These are phyloP conservation scores for Pyricularia pennisetigena DNA, from an alignment of 2,329 filamentous ascomycete species.

Conservation along the genomic window DNA sequence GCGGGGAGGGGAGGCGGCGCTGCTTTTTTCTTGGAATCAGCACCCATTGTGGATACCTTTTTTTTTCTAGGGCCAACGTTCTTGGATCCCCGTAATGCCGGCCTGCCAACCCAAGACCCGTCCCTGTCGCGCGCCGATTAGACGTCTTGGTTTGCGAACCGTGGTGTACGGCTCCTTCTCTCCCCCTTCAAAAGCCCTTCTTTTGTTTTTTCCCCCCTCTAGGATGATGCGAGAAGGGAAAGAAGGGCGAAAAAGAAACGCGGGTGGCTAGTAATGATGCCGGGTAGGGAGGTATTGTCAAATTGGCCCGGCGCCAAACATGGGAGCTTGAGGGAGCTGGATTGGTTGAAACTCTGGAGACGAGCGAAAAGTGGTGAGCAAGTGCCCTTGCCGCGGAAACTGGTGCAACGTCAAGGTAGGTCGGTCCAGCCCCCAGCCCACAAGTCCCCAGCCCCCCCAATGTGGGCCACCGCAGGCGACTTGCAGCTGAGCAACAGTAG, in stretches of 20 bases:
- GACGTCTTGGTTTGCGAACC: neutral
- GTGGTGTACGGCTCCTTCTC: neutral
- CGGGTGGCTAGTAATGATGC: neutral
- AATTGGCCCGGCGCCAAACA: neutral
- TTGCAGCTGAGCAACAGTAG: slow-evolving; percentile 1
- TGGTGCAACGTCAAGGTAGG: neutral
- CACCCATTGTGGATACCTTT: slow-evolving; percentile 12
- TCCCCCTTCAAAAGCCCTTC: neutral
- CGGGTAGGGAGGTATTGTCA: neutral
- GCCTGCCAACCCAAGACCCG: slow-evolving; percentile 1
- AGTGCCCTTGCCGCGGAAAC: slow-evolving; percentile 1
- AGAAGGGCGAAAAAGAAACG: neutral
- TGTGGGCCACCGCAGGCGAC: neutral
- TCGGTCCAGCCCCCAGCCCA: neutral
- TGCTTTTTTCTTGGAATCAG: slow-evolving; percentile 35
- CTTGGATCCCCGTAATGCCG: neutral
- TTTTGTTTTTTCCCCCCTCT: neutral
- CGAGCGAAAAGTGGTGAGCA: neutral
- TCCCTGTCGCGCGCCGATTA: slow-evolving; percentile 1
- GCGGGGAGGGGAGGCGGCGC: slow-evolving; percentile 58
- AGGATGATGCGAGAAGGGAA: neutral
- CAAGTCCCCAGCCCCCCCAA: neutral
- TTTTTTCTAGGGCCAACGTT: slow-evolving; percentile 19
- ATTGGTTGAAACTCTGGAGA: neutral
- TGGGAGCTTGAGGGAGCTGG: neutral